Evolutionary conservation across 164 flowering plant genomes (phyloP).

Genomic region (Berberis vulgaris): DNA sequence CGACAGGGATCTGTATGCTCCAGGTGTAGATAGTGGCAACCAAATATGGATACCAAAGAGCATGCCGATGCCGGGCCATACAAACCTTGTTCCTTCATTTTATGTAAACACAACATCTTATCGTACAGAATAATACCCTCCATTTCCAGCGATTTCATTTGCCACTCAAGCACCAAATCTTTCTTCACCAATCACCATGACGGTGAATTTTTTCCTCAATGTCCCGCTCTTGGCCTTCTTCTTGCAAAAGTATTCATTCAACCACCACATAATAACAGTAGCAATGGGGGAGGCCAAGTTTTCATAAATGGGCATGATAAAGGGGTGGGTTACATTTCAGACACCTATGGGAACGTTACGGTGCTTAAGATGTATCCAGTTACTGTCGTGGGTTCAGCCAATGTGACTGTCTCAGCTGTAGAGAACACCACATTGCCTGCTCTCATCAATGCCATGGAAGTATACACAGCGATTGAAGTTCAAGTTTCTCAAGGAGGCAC

Average conservation of each 20-base stretch:
- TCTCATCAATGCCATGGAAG: background rate
- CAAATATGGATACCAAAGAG: conserved; percentile 1
- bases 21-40: background rate
- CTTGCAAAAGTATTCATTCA: background rate
- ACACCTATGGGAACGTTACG: background rate
- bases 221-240: background rate
- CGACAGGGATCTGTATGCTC: no score
- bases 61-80: background rate
- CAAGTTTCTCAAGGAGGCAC: no score
- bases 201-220: background rate
- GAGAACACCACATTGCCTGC: background rate
- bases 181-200: background rate
- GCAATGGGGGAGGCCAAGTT: background rate
- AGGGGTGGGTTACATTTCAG: background rate
- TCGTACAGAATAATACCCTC: background rate
- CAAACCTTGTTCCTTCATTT: background rate
- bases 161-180: conserved; percentile 2
- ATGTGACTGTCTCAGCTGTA: background rate
- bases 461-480: background rate
- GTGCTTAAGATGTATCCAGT: background rate
- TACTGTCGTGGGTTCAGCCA: background rate
- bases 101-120: background rate
- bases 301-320: background rate
- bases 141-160: background rate
- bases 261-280: background rate